A percentile compares a stretch with the other conserved stretches of the same genome.
These are phyloP conservation scores for Trichoderma gracile DNA, from an alignment of 2,329 filamentous ascomycete species.

Conservation along the genomic window DNA sequence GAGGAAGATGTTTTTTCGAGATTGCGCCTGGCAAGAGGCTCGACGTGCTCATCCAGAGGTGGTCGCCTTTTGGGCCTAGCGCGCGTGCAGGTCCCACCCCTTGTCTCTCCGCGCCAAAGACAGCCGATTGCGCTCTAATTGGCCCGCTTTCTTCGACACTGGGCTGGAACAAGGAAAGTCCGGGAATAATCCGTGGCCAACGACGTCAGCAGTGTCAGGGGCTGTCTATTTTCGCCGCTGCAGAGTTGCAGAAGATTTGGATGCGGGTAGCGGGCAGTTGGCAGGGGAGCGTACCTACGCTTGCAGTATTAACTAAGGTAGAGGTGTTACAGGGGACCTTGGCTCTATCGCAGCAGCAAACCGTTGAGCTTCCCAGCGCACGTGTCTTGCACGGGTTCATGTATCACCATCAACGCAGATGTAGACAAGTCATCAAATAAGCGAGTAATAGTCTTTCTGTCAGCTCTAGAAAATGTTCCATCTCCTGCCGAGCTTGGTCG, in stretches of 20 bases:
- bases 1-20: conserved; percentile 39
- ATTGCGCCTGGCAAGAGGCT: conserved; percentile 38
- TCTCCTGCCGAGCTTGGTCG: too few relatives aligned
- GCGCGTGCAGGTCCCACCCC: conserved; percentile 31
- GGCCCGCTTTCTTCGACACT: not conserved
- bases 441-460: too few relatives aligned
- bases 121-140: not conserved
- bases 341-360: conserved; percentile 2
- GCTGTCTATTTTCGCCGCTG: not conserved
- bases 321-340: conserved; percentile 1
- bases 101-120: conserved; percentile 23
- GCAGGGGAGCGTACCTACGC: not conserved
- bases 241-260: not conserved
- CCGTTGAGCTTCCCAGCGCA: not conserved
- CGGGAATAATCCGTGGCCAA: conserved; percentile 5
- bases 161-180: conserved; percentile 22
- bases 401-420: too few relatives aligned
- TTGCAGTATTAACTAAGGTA: too few relatives aligned
- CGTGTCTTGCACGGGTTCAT: too few relatives aligned
- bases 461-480: too few relatives aligned
- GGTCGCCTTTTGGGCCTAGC: conserved; percentile 39
- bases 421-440: too few relatives aligned
- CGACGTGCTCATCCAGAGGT: conserved; percentile 38
- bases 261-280: not conserved
- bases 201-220: conserved; percentile 25